Evolutionary conservation across 108 stramenopile species (phyloP).

Genomic region (Pseudonitzschia pungens): DNA sequence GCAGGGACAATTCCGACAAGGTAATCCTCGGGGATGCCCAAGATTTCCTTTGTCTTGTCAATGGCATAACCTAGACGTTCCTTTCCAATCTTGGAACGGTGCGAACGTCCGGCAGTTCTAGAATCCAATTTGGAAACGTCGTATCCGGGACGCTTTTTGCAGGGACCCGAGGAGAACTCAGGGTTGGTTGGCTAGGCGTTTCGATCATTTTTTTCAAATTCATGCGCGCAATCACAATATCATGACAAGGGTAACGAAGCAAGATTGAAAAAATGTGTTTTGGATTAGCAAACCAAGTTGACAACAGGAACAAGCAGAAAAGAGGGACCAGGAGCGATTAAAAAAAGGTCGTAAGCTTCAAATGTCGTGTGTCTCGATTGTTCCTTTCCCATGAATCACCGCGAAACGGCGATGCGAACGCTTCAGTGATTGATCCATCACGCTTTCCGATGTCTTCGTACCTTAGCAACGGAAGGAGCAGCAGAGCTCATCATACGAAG

Average conservation of each 20-base stretch:
- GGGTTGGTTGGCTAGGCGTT: constrained; percentile 75
- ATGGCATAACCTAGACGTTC: constrained; percentile 93
- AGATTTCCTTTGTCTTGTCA: constrained; percentile 91
- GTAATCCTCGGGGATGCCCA: constrained; percentile 94
- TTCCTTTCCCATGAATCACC: too few species aligned
- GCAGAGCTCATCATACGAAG: constrained; percentile 56
- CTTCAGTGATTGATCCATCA: too few species aligned
- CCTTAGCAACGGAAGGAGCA: constrained; percentile 46
- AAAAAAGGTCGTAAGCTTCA: too few species aligned
- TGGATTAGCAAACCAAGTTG: background rate
- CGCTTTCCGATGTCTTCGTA: constrained; percentile 20
- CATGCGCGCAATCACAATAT: background rate
- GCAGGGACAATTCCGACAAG: constrained; percentile 96
- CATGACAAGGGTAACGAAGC: background rate
- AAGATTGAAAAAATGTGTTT: background rate
- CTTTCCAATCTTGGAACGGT: constrained; percentile 98
- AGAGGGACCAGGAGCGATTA: too few species aligned
- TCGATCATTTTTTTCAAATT: background rate
- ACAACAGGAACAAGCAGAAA: constrained; percentile 1
- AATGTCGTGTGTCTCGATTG: background rate
- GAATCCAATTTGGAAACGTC: constrained; percentile 64
- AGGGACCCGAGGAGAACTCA: constrained; percentile 93
- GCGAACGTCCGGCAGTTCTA: constrained; percentile 91
- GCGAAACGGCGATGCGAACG: too few species aligned
- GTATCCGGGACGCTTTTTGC: constrained; percentile 99